These are phyloP conservation scores for Evernia prunastri DNA, from an alignment of 495 filamentous ascomycete species.

Conservation along the genomic window DNA sequence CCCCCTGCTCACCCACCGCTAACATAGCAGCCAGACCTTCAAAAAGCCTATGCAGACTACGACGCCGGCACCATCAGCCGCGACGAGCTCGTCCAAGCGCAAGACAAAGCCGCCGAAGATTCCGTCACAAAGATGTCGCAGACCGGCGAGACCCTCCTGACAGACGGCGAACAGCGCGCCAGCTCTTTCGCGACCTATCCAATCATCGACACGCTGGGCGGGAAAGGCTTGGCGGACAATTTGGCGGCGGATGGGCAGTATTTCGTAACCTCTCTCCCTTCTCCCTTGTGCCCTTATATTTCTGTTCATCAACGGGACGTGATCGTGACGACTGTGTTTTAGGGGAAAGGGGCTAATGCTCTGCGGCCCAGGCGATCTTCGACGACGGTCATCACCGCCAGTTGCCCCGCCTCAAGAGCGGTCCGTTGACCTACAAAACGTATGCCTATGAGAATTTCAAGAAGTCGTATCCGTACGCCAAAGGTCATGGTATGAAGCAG, in stretches of 20 bases:
- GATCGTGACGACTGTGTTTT: background rate
- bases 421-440: constrained; percentile 38
- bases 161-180: constrained; percentile 39
- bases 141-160: constrained; percentile 33
- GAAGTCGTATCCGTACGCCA: constrained; percentile 31
- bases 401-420: constrained; percentile 34
- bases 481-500: constrained; percentile 32
- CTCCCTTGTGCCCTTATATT: background rate
- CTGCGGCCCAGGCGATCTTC: constrained; percentile 29
- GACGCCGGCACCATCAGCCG: constrained; percentile 32
- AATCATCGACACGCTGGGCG: constrained; percentile 36
- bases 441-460: constrained; percentile 39
- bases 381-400: constrained; percentile 41
- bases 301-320: background rate
- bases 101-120: constrained; percentile 40
- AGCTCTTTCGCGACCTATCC: constrained; percentile 41
- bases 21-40: constrained; percentile 25
- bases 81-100: constrained; percentile 29
- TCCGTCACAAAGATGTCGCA: constrained; percentile 35
- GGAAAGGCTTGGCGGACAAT: constrained; percentile 34
- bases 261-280: constrained; percentile 22
- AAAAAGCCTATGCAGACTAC: constrained; percentile 36
- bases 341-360: background rate
- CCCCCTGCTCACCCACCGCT: background rate
- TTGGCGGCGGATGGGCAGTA: constrained; percentile 37